Evolutionary conservation across 1,284 basidiomycete genomes (phyloP).

Genomic region (Melampsora abietis-canadensis): DNA sequence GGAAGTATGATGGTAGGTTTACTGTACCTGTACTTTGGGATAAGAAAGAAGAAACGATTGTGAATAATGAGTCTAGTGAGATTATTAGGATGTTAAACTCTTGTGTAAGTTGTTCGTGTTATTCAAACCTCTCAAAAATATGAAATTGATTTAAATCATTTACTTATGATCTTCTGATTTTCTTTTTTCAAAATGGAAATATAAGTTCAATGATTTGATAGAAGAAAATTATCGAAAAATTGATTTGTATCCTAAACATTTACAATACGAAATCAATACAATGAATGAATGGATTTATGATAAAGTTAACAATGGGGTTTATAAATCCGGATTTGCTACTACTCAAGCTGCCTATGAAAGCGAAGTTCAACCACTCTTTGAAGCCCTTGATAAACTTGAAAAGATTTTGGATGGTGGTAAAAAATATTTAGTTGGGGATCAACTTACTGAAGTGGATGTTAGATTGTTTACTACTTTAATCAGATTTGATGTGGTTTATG

Average conservation of each 20-base stretch:
- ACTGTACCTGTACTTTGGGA: slow-evolving; percentile 83
- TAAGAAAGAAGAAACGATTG: slow-evolving; percentile 80
- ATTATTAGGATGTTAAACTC: slow-evolving; percentile 85
- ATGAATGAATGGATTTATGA: slow-evolving; percentile 82
- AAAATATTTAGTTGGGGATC: slow-evolving; percentile 75
- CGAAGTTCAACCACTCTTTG: slow-evolving; percentile 65
- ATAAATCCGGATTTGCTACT: slow-evolving; percentile 83
- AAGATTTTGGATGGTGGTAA: slow-evolving; percentile 68
- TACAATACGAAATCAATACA: slow-evolving; percentile 74
- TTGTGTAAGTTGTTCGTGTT: slow-evolving; percentile 60
- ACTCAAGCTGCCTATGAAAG: slow-evolving; percentile 76
- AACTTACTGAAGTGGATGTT: slow-evolving; percentile 85
- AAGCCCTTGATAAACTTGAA: slow-evolving; percentile 76
- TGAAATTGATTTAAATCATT: no score
- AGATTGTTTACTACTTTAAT: slow-evolving; percentile 65
- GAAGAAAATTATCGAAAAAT: slow-evolving; percentile 49
- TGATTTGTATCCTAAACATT: slow-evolving; percentile 65
- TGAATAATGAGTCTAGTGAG: slow-evolving; percentile 70
- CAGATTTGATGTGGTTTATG: slow-evolving; percentile 76
- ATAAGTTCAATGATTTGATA: slow-evolving; percentile 45
- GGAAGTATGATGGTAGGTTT: slow-evolving; percentile 53
- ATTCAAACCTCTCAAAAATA: no score
- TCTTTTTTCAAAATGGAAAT: background rate
- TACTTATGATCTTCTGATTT: slow-evolving; percentile 10
- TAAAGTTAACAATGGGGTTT: slow-evolving; percentile 58